A percentile compares a stretch with the other conserved stretches of the same genome.
Evolutionary conservation across 257 asterid species (phyloP).

Genomic region (Schizonepeta tenuifolia): DNA sequence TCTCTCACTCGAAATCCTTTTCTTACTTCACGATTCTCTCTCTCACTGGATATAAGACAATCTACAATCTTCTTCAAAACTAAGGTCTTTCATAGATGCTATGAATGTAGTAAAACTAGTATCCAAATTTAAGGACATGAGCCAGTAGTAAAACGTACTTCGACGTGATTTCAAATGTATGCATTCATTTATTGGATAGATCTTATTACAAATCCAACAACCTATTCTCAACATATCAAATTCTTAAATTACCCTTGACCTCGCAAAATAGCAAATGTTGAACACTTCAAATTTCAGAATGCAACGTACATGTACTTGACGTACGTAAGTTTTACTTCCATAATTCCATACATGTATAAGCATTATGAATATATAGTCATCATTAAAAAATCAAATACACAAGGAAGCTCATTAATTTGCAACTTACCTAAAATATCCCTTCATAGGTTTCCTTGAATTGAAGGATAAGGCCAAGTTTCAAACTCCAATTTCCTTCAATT

Average conservation of each 20-base stretch:
- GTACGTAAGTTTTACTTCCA: neutral
- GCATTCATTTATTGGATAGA: neutral
- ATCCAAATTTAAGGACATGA: neutral
- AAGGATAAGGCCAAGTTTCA: neutral
- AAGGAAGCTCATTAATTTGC: neutral
- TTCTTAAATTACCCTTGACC: conserved; percentile 1
- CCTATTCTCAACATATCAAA: neutral
- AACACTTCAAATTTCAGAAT: neutral
- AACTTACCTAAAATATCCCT: neutral
- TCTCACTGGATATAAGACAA: neutral
- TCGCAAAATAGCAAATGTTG: neutral
- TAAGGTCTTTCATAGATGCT: neutral
- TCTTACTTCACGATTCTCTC: no score
- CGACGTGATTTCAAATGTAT: neutral
- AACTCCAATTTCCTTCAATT: neutral
- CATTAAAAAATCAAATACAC: neutral
- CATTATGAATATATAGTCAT: neutral
- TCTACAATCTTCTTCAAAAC: neutral
- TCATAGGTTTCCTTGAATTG: no score
- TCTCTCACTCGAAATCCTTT: no score
- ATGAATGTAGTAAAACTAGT: neutral
- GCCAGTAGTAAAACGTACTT: neutral
- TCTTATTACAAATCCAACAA: conserved; percentile 10
- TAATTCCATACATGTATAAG: neutral
- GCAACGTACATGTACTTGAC: neutral